Percentiles rank a stretch among this genome's conserved stretches.
Evolutionary conservation across 495 filamentous ascomycete genomes (phyloP).

Genomic region (Penicillium coffeae): DNA sequence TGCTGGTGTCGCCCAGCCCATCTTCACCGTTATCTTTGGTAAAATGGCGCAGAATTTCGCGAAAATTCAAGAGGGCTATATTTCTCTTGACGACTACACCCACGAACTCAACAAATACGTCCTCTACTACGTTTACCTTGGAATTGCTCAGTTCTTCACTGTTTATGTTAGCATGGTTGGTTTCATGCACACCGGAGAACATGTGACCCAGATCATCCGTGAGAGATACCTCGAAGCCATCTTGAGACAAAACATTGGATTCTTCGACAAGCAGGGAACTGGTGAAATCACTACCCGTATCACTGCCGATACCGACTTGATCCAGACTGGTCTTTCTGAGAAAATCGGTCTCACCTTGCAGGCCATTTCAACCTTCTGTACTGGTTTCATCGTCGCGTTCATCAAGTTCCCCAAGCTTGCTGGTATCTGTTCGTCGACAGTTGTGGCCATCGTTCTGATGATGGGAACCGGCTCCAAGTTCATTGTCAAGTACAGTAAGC

Average conservation of each 20-base stretch:
- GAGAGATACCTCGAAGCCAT: conserved; percentile 80
- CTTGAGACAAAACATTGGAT: conserved; percentile 85
- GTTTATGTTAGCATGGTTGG: conserved; percentile 80
- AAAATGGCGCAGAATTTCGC: conserved; percentile 71
- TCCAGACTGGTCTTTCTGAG: conserved; percentile 86
- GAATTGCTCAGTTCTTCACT: conserved; percentile 76
- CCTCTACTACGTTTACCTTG: conserved; percentile 88
- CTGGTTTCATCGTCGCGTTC: conserved; percentile 87
- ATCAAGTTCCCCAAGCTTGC: conserved; percentile 82
- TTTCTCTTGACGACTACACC: conserved; percentile 53
- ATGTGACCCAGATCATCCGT: conserved; percentile 79
- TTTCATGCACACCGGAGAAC: conserved; percentile 93
- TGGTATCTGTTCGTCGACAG: conserved; percentile 73
- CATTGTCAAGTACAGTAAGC: conserved; percentile 75
- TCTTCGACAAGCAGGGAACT: conserved; percentile 86
- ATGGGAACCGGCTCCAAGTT: conserved; percentile 71
- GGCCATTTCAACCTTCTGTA: conserved; percentile 72
- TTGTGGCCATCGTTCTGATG: conserved; percentile 65
- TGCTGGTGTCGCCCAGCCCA: conserved; percentile 74
- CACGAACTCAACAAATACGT: conserved; percentile 59
- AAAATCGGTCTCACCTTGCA: conserved; percentile 75
- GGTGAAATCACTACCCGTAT: conserved; percentile 93
- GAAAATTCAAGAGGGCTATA: conserved; percentile 48
- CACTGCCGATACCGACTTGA: conserved; percentile 82
- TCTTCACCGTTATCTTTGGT: conserved; percentile 85